These are phyloP conservation scores for Clausena lansium DNA, from an alignment of 345 rosid genomes.

Conservation along the genomic window DNA sequence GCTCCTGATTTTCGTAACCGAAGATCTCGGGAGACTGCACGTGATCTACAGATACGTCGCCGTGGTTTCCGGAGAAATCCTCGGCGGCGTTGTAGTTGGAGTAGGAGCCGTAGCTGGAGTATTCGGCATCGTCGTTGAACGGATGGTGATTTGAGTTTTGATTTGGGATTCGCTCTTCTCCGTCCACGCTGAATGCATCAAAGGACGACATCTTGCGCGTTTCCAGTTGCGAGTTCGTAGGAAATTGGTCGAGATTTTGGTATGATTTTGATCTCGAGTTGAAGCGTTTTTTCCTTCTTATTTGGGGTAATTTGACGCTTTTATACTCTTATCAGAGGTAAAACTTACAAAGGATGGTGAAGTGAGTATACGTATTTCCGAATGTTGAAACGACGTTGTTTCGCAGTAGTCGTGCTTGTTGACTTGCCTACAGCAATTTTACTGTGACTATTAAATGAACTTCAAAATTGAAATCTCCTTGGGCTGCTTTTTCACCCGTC, in stretches of 20 bases:
- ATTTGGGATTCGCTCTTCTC: conserved; percentile 33
- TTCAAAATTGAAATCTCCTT: no score
- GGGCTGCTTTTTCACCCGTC: no score
- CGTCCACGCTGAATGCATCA: conserved; percentile 46
- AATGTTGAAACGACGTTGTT: conserved; percentile 10
- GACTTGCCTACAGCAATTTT: neutral
- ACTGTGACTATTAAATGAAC: neutral
- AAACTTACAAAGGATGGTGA: neutral
- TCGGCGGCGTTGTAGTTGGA: conserved; percentile 39
- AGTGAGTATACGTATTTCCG: neutral
- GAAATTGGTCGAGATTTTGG: neutral
- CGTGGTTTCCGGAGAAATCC: conserved; percentile 31
- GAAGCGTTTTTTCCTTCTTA: neutral
- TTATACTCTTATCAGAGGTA: neutral
- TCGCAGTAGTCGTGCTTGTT: neutral
- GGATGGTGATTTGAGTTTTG: conserved; percentile 33
- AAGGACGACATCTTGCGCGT: conserved; percentile 27
- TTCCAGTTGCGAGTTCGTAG: neutral
- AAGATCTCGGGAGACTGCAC: conserved; percentile 29
- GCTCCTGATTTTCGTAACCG: conserved; percentile 47
- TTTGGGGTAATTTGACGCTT: neutral
- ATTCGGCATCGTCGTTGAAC: conserved; percentile 37
- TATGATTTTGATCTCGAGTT: neutral
- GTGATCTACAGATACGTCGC: conserved; percentile 30
- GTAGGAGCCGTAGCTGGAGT: conserved; percentile 44